Evolutionary conservation across 2,329 filamentous ascomycete species (phyloP).

Genomic region (Fusarium vanettenii): DNA sequence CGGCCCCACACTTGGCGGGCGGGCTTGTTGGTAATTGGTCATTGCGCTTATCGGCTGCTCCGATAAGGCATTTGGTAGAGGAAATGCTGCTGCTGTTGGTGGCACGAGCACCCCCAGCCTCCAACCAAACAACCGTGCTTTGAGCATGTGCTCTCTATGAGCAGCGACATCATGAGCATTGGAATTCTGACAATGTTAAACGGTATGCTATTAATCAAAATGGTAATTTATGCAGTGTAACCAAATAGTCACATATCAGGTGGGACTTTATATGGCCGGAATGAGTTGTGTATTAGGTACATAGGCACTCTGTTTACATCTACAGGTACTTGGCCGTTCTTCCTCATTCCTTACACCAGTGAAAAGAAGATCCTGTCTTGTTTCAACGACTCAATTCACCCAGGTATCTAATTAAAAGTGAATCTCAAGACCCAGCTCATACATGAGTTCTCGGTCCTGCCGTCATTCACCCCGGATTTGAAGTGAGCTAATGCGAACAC

Average conservation of each 20-base stretch:
- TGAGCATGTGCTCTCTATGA: background rate
- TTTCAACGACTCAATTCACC: background rate
- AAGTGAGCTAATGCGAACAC: background rate
- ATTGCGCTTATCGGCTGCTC: constrained; percentile 36
- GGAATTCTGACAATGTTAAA: background rate
- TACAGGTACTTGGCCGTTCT: background rate
- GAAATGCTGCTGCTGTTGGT: background rate
- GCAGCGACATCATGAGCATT: background rate
- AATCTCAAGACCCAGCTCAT: background rate
- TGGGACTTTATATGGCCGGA: background rate
- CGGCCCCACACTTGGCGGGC: constrained; percentile 32
- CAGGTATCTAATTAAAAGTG: background rate
- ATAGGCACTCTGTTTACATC: background rate
- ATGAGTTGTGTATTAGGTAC: background rate
- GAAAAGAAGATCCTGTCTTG: background rate
- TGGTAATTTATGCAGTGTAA: background rate
- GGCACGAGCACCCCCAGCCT: constrained; percentile 19
- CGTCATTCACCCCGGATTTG: background rate
- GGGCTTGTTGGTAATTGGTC: constrained; percentile 37
- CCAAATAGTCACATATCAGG: background rate
- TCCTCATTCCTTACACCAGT: background rate
- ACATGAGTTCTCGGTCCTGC: background rate
- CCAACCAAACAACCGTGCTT: background rate
- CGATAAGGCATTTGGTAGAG: constrained; percentile 32
- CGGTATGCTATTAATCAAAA: background rate